phyloP scores from a whole-genome alignment of 2,329 filamentous ascomycete genomes.

The Fusarium coicis region DNA sequence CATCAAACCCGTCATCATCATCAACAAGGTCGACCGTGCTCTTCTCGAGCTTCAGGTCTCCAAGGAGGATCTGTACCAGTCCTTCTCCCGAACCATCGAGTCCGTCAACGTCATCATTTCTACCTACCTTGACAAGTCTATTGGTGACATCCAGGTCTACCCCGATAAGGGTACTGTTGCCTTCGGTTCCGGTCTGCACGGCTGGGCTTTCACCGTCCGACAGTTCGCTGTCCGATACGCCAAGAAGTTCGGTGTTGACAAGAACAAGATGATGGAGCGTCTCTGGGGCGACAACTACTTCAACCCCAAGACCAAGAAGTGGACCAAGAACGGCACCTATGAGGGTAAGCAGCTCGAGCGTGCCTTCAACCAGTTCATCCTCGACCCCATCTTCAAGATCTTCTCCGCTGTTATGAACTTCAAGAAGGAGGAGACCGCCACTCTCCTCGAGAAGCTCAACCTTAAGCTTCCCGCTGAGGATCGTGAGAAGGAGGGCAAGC shows the following conservation, averaged over 20 bases:
- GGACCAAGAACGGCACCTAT: slow-evolving; percentile 86
- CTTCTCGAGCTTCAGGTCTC: slow-evolving; percentile 98
- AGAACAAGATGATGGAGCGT: slow-evolving; percentile 99
- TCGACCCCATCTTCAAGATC: slow-evolving; percentile 99
- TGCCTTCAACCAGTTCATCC: slow-evolving; percentile 99
- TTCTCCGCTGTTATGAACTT: slow-evolving; percentile 97
- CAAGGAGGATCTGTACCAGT: slow-evolving; percentile 99
- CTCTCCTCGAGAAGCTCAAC: slow-evolving; percentile 89
- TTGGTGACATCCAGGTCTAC: slow-evolving; percentile 99
- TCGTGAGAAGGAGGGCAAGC: slow-evolving; percentile 95
- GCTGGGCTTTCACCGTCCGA: slow-evolving; percentile 99
- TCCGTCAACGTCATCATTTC: slow-evolving; percentile 99
- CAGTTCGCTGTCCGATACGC: slow-evolving; percentile 96
- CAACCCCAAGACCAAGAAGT: slow-evolving; percentile 99
- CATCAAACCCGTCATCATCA: slow-evolving; percentile 99
- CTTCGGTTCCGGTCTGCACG: slow-evolving; percentile 99
- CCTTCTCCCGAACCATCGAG: slow-evolving; percentile 99
- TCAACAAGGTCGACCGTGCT: slow-evolving; percentile 99
- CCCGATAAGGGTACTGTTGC: slow-evolving; percentile 97
- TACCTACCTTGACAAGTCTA: slow-evolving; percentile 96
- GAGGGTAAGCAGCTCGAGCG: slow-evolving; percentile 94
- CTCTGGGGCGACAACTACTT: slow-evolving; percentile 99
- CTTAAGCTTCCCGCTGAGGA: slow-evolving; percentile 91
- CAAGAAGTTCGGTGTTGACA: slow-evolving; percentile 99
- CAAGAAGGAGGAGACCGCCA: slow-evolving; percentile 91